Base-by-base conservation (phyloP, 148 eudicot species). In the Gaultheria prostrata region DNA sequence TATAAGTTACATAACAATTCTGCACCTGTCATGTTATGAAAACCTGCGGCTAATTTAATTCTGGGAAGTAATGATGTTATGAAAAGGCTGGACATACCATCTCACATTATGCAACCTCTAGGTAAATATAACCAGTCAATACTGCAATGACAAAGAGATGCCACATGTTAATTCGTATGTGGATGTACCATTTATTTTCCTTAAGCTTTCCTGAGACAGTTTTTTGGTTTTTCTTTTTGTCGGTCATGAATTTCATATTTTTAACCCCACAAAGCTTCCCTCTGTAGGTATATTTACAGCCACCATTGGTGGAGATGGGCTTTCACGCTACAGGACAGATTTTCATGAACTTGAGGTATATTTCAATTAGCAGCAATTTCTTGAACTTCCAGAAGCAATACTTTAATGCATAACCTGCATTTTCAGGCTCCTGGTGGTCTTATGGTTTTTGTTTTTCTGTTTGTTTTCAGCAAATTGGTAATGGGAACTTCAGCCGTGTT, bases 301-400 rank as follows among this genome's bases (percentile, higher is more conserved):
- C 28, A 76, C 89, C 79, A 49, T 87, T 87, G 93, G 90, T 73
- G 91, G 92, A 67, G 92, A 89, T 85, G 89, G 90, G 86, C 88
- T 93, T 81, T 88, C 98, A 76, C 94, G 98, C 56, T 96, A 96
- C 81, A 83, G 90, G 43, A 81, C 93, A 26, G 98, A 94, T 86
- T 96, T 96, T 77, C 97, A 92, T 81, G 98, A 96, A 87, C 89
- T 96, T 70, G 93, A 94, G 98, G 98, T 94, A 85, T 30, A 49
- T 56, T 75, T 24, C 59, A 32, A 39, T n/a, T 78, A 32, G 33
- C 17, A 50, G 13, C 73, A 46, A 3, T 67, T 17, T 46, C 10
- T 67, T 74, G 35, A 20, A 35, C 45, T 69, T 21, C 2, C 46
- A 71, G 77, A n/a, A 26, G 48, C 46, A n/a, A 14, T 70, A 49